phyloP scores from a whole-genome alignment of 1,139 yeast species.

The Pneumocystis jirovecii region DNA sequence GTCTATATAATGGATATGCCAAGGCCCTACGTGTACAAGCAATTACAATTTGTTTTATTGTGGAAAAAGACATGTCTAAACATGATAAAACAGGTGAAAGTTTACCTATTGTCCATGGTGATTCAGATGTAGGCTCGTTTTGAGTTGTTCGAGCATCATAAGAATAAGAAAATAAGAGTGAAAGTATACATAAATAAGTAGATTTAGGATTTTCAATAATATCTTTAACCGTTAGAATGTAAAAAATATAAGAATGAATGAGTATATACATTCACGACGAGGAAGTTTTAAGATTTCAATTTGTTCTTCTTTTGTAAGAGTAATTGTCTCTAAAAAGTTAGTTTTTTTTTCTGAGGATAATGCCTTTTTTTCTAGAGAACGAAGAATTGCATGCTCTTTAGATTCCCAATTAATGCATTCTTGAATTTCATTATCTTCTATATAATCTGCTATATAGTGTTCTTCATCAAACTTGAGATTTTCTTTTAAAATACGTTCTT shows the following conservation, averaged over 20 bases:
- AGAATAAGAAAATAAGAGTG: constrained; percentile 54
- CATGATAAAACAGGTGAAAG: constrained; percentile 61
- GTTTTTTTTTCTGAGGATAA: neutral
- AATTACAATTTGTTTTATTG: constrained; percentile 40
- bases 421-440: constrained; percentile 36
- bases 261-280: constrained; percentile 36
- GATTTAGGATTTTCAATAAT: constrained; percentile 36
- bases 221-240: constrained; percentile 5
- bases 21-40: constrained; percentile 59
- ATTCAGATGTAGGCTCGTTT: constrained; percentile 72
- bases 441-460: constrained; percentile 72
- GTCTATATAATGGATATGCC: constrained; percentile 65
- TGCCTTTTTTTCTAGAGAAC: neutral
- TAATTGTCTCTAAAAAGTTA: constrained; percentile 23
- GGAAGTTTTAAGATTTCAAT: constrained; percentile 57
- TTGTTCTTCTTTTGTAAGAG: constrained; percentile 46
- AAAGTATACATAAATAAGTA: constrained; percentile 44
- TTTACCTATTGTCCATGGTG: constrained; percentile 89
- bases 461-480: constrained; percentile 74
- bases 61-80: constrained; percentile 42
- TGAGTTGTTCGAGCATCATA: constrained; percentile 61
- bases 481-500: constrained; percentile 55
- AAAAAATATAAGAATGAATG: neutral
- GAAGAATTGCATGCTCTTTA: constrained; percentile 26
- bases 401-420: constrained; percentile 44